Evolutionary conservation across 1,139 yeast species (phyloP).

Genomic region (Suhomyces atakaporum): DNA sequence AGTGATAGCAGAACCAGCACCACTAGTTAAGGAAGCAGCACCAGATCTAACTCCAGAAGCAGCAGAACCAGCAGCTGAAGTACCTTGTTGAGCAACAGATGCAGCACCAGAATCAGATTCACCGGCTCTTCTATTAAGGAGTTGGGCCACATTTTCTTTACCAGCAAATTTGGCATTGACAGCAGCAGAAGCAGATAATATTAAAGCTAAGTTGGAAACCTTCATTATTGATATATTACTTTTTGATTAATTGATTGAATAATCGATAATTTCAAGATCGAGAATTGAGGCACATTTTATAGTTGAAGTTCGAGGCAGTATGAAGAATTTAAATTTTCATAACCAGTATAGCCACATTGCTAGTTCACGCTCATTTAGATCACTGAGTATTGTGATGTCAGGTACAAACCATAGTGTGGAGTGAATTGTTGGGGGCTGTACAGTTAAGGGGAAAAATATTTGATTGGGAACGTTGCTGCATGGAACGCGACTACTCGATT

Average conservation of each 20-base stretch:
- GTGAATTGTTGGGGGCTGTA: slow-evolving; percentile 9
- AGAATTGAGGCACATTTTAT: slow-evolving; percentile 7
- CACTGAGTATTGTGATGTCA: slow-evolving; percentile 4
- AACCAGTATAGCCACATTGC: slow-evolving; percentile 14
- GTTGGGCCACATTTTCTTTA: slow-evolving; percentile 2
- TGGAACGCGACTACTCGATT: neutral
- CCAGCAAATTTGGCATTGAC: slow-evolving; percentile 15
- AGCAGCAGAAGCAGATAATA: slow-evolving; percentile 17
- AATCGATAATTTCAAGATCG: slow-evolving; percentile 4
- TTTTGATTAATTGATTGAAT: neutral
- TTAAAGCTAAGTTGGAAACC: slow-evolving; percentile 17
- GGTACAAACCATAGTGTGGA: slow-evolving; percentile 5
- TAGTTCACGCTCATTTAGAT: slow-evolving; percentile 2
- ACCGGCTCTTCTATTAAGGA: slow-evolving; percentile 13
- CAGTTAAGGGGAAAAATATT: slow-evolving; percentile 2
- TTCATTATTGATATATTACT: slow-evolving; percentile 15
- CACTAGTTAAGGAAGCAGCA: slow-evolving; percentile 11
- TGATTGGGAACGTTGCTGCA: slow-evolving; percentile 8
- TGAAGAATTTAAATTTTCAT: slow-evolving; percentile 1
- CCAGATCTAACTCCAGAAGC: slow-evolving; percentile 24
- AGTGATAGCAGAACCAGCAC: slow-evolving; percentile 11
- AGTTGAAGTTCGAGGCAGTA: slow-evolving; percentile 1
- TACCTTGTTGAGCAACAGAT: neutral
- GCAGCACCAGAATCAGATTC: slow-evolving; percentile 2
- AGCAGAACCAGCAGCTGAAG: slow-evolving; percentile 23